phyloP scores from a whole-genome alignment of 108 stramenopile genomes.

The Schizochytrium sp. region DNA sequence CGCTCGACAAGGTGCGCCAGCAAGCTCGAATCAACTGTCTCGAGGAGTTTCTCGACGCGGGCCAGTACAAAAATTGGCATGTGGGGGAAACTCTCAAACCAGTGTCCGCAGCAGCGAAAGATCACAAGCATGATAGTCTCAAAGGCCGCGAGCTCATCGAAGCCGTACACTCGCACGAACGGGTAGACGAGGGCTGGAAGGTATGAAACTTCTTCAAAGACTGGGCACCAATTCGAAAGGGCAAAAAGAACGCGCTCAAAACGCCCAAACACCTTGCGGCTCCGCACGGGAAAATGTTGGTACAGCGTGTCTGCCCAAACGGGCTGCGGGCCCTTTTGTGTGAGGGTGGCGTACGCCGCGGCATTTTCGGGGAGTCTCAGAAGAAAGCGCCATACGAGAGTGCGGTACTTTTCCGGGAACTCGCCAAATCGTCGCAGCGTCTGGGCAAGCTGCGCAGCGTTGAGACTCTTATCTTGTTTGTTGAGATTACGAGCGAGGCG shows the following conservation, averaged over 20 bases:
- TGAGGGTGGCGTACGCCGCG: slow-evolving; percentile 18
- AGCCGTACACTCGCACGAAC: slow-evolving; percentile 23
- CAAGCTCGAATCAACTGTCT: slow-evolving; percentile 9
- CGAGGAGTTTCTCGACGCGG: slow-evolving; percentile 14
- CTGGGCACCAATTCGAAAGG: slow-evolving; percentile 29
- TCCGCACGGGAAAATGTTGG: slow-evolving; percentile 14
- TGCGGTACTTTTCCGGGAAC: slow-evolving; percentile 28
- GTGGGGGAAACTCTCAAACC: slow-evolving; percentile 31
- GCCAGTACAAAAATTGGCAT: slow-evolving; percentile 24
- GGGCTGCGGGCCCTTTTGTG: slow-evolving; percentile 21
- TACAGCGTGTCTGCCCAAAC: slow-evolving; percentile 11
- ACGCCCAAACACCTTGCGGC: slow-evolving; percentile 1
- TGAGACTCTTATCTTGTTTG: not conserved
- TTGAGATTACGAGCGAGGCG: not conserved
- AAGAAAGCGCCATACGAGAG: slow-evolving; percentile 31
- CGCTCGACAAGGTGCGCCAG: not conserved
- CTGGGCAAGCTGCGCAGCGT: not conserved
- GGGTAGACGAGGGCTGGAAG: slow-evolving; percentile 38
- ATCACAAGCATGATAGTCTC: slow-evolving; percentile 31
- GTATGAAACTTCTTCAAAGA: slow-evolving; percentile 26
- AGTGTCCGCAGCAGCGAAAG: slow-evolving; percentile 18
- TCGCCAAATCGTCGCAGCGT: slow-evolving; percentile 16
- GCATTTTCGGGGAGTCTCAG: slow-evolving; percentile 32
- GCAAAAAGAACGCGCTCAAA: slow-evolving; percentile 17
- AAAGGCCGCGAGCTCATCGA: slow-evolving; percentile 29